Percentiles rank a stretch among this genome's conserved stretches.
Conservation (phyloP, 345 rosid genomes). For the Jatropha curcas region DNA sequence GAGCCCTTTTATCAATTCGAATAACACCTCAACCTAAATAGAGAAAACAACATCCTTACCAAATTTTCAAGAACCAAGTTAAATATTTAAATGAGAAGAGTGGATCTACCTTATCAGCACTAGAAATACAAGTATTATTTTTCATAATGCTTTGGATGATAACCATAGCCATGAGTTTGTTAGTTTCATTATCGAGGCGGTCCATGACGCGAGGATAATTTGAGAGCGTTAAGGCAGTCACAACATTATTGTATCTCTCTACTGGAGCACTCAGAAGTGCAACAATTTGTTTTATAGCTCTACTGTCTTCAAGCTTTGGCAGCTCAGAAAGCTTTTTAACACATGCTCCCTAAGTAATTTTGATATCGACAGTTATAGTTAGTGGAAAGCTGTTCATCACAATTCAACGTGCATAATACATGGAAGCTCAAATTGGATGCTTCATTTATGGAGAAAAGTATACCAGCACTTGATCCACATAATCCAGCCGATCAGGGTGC, state of each 20-base stretch:
- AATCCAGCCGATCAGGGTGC: constrained; percentile 96
- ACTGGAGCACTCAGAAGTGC: constrained; percentile 95
- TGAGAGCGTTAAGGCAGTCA: constrained; percentile 77
- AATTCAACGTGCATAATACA: constrained; percentile 6
- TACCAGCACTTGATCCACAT: constrained; percentile 99
- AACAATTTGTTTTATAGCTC: constrained; percentile 87
- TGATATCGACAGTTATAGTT: not conserved
- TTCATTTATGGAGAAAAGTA: constrained; percentile 16
- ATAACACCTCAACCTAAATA: constrained; percentile 83
- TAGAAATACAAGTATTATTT: constrained; percentile 71
- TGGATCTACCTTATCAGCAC: constrained; percentile 66
- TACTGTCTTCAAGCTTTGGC: constrained; percentile 77
- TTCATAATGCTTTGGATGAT: constrained; percentile 94
- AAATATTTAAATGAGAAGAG: not conserved
- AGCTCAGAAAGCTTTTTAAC: constrained; percentile 66
- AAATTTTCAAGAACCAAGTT: constrained; percentile 10
- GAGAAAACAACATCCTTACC: not conserved
- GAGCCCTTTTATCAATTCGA: constrained; percentile 89
- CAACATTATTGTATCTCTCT: constrained; percentile 89
- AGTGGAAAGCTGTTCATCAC: not conserved
- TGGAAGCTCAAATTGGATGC: constrained; percentile 6
- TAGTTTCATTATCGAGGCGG: constrained; percentile 77
- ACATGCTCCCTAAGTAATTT: constrained; percentile 78
- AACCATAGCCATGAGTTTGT: constrained; percentile 89
- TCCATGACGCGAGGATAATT: constrained; percentile 87